A percentile compares a stretch with the other conserved stretches of the same genome.
These are phyloP conservation scores for Fraxinus xanthoxyloides DNA, from an alignment of 305 asterid genomes.

Conservation along the genomic window DNA sequence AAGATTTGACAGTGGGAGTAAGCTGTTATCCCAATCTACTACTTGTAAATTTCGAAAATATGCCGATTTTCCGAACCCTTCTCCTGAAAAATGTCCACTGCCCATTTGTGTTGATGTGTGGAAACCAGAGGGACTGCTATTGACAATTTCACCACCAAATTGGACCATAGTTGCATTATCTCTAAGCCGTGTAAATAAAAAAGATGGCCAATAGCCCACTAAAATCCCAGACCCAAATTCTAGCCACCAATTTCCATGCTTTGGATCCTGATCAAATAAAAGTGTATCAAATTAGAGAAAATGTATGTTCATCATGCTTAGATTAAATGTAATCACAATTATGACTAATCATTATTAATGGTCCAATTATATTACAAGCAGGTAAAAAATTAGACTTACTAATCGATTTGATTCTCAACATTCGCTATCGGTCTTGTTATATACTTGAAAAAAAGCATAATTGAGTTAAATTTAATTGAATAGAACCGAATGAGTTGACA, in stretches of 20 bases:
- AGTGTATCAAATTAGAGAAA: neutral
- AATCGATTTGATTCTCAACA: neutral
- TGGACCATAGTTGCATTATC: constrained; percentile 83
- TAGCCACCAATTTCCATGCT: constrained; percentile 95
- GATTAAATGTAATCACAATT: neutral
- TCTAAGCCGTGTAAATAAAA: constrained; percentile 65
- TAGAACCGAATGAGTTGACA: neutral
- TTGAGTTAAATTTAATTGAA: neutral
- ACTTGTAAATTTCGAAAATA: constrained; percentile 76
- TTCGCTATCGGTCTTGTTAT: neutral
- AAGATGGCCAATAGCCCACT: constrained; percentile 92
- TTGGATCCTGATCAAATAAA: constrained; percentile 67
- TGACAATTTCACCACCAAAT: constrained; percentile 90
- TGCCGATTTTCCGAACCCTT: constrained; percentile 87
- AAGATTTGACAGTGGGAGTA: constrained; percentile 70
- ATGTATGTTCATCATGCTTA: neutral
- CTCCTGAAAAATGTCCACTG: constrained; percentile 87
- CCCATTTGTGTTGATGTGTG: constrained; percentile 96
- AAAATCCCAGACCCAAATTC: constrained; percentile 75
- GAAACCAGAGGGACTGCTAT: constrained; percentile 43
- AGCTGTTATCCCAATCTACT: constrained; percentile 85
- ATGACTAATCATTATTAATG: neutral
- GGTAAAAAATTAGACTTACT: neutral
- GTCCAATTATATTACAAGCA: neutral
- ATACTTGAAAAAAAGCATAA: neutral